Percentiles rank a stretch among this genome's conserved stretches.
Conservation (phyloP, 345 rosid species). For the Eucalyptus regnans region DNA sequence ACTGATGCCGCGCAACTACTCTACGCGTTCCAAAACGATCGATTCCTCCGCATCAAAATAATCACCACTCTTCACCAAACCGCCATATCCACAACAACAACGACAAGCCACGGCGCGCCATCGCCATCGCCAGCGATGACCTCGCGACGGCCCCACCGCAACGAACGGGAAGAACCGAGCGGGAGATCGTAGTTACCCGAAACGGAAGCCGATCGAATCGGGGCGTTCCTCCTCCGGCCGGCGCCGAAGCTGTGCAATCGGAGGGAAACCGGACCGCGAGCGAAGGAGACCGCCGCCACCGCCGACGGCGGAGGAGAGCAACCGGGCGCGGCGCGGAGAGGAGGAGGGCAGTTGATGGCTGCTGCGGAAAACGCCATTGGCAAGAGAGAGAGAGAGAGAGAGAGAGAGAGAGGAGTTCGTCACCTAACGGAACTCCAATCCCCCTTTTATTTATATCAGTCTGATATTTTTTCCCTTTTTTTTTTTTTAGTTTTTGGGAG, state of each 20-base stretch:
- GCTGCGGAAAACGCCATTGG: not conserved
- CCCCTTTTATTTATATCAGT: not conserved
- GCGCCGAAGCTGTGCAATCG: not conserved
- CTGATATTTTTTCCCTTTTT: not conserved
- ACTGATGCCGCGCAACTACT: not conserved
- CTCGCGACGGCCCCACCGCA: not conserved
- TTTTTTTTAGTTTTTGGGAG: not conserved
- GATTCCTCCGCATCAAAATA: not conserved
- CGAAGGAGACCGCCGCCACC: not conserved
- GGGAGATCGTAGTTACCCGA: conserved; percentile 23
- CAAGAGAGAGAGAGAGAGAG: not conserved
- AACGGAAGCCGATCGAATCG: conserved; percentile 41
- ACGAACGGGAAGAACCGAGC: not conserved
- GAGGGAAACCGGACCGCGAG: not conserved
- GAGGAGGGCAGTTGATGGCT: not conserved
- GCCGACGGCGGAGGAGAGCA: not conserved
- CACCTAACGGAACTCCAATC: not conserved
- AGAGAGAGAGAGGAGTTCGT: not conserved
- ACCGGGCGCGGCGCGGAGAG: not conserved
- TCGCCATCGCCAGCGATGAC: not conserved
- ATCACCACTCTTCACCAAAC: not conserved
- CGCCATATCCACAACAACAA: not conserved
- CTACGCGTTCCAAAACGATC: not conserved
- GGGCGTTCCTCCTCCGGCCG: conserved; percentile 21
- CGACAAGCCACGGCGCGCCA: not conserved